Percentiles rank a stretch among this genome's conserved stretches.
These are phyloP conservation scores for Strobilomyces dryophilus DNA, from an alignment of 768 basidiomycete genomes.

Conservation along the genomic window DNA sequence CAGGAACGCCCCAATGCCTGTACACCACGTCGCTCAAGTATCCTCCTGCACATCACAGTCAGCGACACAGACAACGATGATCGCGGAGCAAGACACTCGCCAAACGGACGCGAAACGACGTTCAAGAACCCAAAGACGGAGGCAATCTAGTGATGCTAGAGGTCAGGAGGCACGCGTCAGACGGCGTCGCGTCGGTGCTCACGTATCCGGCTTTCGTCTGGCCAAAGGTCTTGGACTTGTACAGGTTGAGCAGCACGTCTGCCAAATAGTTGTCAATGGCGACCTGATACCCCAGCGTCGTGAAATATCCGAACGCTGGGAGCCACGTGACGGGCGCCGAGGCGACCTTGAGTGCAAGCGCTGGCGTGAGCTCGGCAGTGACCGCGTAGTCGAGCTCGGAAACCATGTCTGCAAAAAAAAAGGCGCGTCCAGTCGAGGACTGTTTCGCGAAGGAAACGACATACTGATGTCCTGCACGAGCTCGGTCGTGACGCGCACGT, in stretches of 20 bases:
- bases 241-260: neutral
- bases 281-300: conserved; percentile 1
- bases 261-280: conserved; percentile 1
- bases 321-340: conserved; percentile 2
- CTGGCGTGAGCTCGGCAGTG: neutral
- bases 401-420: conserved; percentile 20
- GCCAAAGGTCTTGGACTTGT: neutral
- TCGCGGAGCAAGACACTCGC: neutral
- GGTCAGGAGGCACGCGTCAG: neutral
- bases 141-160: neutral
- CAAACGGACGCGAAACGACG: neutral
- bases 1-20: conserved; percentile 4
- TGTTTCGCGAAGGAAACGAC: neutral
- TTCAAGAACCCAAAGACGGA: conserved; percentile 1
- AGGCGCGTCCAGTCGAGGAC: neutral
- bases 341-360: neutral
- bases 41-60: conserved; percentile 1
- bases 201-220: conserved; percentile 4
- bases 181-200: neutral
- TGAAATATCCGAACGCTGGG: neutral
- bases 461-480: neutral
- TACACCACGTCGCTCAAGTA: conserved; percentile 2
- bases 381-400: conserved; percentile 3
- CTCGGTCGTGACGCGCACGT: conserved; percentile 11
- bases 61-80: neutral